Evolutionary conservation across 73 alveolate genomes (phyloP).

Genomic region (Durusdinium trenchii): DNA sequence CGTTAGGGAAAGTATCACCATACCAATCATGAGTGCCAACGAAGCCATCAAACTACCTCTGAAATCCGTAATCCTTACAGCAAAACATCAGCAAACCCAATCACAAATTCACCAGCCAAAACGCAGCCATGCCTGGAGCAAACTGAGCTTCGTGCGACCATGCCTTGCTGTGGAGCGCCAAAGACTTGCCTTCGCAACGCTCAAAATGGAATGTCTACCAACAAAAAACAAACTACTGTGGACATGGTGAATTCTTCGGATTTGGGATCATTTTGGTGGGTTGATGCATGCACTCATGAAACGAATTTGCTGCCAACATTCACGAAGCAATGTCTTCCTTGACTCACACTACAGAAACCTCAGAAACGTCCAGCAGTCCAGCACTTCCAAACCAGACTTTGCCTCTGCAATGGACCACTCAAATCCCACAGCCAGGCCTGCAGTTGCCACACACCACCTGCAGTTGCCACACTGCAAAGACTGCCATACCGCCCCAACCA

Average conservation of each 20-base stretch:
- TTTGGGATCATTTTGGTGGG: too few species aligned
- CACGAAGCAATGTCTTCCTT: too few species aligned
- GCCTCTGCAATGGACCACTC: background rate
- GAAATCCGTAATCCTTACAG: too few species aligned
- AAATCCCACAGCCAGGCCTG: background rate
- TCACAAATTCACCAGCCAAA: background rate
- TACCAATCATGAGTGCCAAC: too few species aligned
- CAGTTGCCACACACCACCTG: background rate
- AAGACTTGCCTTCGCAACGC: background rate
- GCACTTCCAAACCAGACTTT: too few species aligned
- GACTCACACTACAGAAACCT: too few species aligned
- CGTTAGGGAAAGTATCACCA: background rate
- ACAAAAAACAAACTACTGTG: background rate
- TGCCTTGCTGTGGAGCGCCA: conserved; percentile 3
- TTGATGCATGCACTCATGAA: too few species aligned
- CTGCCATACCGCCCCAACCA: background rate
- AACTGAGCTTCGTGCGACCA: background rate
- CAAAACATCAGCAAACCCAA: background rate
- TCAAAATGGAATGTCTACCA: too few species aligned
- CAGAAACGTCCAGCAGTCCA: too few species aligned
- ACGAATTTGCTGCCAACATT: too few species aligned
- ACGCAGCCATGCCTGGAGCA: background rate
- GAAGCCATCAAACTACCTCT: too few species aligned
- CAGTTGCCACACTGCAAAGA: background rate
- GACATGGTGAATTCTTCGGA: background rate